Percentiles rank a stretch among this genome's conserved stretches.
Conservation (phyloP, 768 basidiomycete genomes). For the Boletus edulis region DNA sequence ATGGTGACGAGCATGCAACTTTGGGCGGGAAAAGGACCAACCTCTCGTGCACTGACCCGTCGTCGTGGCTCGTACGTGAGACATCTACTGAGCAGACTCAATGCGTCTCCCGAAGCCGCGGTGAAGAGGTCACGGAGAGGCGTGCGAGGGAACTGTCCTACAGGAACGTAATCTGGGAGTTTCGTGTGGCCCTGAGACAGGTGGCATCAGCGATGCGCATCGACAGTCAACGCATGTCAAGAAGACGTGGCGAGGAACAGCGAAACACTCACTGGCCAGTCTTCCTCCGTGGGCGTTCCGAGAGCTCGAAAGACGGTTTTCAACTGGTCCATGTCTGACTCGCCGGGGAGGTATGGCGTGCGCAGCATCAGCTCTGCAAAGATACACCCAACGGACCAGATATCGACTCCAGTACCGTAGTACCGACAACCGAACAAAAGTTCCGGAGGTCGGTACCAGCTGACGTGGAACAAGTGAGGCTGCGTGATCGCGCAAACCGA, state of each 20-base stretch:
- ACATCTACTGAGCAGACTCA: conserved; percentile 79
- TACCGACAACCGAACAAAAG: conserved; percentile 87
- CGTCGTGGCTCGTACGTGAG: conserved; percentile 83
- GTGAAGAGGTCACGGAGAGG: conserved; percentile 86
- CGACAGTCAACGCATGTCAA: neutral
- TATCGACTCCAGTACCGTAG: conserved; percentile 90
- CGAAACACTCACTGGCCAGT: conserved; percentile 79
- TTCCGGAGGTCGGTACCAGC: conserved; percentile 99
- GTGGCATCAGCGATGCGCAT: neutral
- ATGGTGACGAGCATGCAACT: neutral
- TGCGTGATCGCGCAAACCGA: neutral
- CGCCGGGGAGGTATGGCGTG: conserved; percentile 93
- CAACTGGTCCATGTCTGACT: conserved; percentile 95
- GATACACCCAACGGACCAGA: conserved; percentile 98
- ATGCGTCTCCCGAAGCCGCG: conserved; percentile 80
- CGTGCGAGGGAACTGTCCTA: conserved; percentile 82
- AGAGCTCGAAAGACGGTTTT: conserved; percentile 93
- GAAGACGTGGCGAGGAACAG: neutral
- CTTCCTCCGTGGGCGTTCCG: conserved; percentile 94
- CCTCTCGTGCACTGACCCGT: conserved; percentile 78
- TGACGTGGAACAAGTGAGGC: conserved; percentile 29
- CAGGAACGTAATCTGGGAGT: conserved; percentile 85
- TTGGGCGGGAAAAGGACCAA: conserved; percentile 33
- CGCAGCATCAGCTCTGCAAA: conserved; percentile 97
- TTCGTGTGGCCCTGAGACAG: conserved; percentile 74